phyloP scores from a whole-genome alignment of 768 basidiomycete genomes.

The Leccinum arenicola region DNA sequence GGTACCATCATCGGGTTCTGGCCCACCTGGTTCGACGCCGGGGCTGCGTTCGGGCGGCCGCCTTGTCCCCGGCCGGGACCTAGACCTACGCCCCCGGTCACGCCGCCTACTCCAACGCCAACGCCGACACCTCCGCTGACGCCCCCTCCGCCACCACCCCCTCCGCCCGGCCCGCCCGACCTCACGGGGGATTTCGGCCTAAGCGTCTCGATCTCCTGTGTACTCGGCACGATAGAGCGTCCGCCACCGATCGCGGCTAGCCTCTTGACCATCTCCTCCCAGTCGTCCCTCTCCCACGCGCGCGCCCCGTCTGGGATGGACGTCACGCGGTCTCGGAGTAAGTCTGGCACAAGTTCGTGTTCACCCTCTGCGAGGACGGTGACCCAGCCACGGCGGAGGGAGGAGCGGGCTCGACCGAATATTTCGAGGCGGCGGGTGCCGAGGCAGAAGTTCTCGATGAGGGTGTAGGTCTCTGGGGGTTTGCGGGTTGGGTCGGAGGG shows the following conservation, averaged over 20 bases:
- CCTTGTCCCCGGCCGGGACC: background rate
- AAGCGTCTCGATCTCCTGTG: conserved; percentile 77
- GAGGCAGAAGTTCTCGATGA: conserved; percentile 97
- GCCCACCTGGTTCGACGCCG: conserved; percentile 11
- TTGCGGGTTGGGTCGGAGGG: conserved; percentile 59
- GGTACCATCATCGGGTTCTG: conserved; percentile 34
- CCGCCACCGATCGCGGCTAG: conserved; percentile 44
- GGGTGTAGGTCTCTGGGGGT: conserved; percentile 93
- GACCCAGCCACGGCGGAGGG: conserved; percentile 87
- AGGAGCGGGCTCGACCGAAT: conserved; percentile 69
- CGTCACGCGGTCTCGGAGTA: conserved; percentile 29
- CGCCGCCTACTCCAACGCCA: conserved; percentile 16
- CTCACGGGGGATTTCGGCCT: conserved; percentile 82
- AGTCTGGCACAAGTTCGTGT: conserved; percentile 46
- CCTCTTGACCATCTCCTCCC: conserved; percentile 62
- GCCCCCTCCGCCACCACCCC: conserved; percentile 24
- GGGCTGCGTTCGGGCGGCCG: conserved; percentile 1
- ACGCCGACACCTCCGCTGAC: conserved; percentile 23
- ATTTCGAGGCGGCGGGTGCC: conserved; percentile 89
- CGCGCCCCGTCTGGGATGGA: conserved; percentile 29
- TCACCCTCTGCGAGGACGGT: conserved; percentile 72
- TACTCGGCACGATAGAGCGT: conserved; percentile 66
- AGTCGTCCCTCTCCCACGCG: conserved; percentile 59
- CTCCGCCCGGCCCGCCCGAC: conserved; percentile 24
- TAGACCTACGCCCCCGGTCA: conserved; percentile 21